Base-by-base conservation (phyloP, 164 flowering plant genomes). In the Umbellularia californica region DNA sequence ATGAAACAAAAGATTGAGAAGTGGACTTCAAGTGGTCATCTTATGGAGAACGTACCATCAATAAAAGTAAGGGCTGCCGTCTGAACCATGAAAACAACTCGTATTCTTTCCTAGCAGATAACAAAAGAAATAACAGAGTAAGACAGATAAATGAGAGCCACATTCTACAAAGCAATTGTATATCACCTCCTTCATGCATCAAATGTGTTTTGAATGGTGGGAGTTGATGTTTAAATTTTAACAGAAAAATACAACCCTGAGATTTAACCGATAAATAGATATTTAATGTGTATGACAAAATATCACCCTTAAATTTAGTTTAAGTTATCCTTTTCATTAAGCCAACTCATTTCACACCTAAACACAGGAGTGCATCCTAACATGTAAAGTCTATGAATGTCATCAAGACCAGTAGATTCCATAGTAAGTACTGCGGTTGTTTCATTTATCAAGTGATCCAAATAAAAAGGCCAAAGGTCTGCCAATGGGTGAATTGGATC, bases 61-160 rank as follows among this genome's bases (percentile, higher is more conserved):
- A 81, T 81, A 66, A 87, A 87, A 74, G 81, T 84, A 67, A 83
- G 76, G 7, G 90, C 90, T 58, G 88, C 90, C 68, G 79, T 79
- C 66, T 80, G 83, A 76, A 84, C 85, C 58, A 58, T 51, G 15
- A 87, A 66, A 20, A 77, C 83, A 67, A 87, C 82, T 41, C 84
- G 83, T 51, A 87, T 69, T 20, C 77, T 78, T 71, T 87, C 87
- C 90, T 85, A 82, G 69, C 51, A 76, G 68, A 78, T 58, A 58
- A 68, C 19, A 66, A 75, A 65, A 23, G 50, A 17, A 35, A 47
- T 1, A 11, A 27, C 51, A 55, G 70, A 1, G 60, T n/a, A 30
- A 28, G 20, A 30, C 15, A 28, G 50, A 17, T 17, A 7, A 30
- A 33, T 25, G 41, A 19, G 28, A 13, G 47, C 67, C 15, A 64